phyloP scores from a whole-genome alignment of 2,329 filamentous ascomycete species.

The Diaporthe vaccinii region DNA sequence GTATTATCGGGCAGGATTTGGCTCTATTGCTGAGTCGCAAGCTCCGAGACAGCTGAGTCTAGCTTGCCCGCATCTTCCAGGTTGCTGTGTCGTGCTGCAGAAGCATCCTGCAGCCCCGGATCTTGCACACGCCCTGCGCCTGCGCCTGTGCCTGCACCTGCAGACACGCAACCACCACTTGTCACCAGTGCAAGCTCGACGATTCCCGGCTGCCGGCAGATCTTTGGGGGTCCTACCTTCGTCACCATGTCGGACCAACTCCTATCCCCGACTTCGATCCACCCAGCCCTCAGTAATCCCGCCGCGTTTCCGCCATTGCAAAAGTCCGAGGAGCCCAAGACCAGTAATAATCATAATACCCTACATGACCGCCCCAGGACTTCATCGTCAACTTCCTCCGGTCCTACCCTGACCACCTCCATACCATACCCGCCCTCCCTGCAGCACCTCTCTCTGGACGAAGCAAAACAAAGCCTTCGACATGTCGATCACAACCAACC shows the following conservation, averaged over 20 bases:
- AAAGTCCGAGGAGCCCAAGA: slow-evolving; percentile 41
- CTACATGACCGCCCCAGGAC: slow-evolving; percentile 45
- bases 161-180: slow-evolving; percentile 19
- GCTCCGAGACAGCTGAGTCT: not conserved
- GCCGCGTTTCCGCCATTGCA: slow-evolving; percentile 42
- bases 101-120: slow-evolving; percentile 22
- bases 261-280: slow-evolving; percentile 62
- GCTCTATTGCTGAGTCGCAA: slow-evolving; percentile 28
- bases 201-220: slow-evolving; percentile 25
- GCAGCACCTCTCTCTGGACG: slow-evolving; percentile 36
- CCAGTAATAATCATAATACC: slow-evolving; percentile 47
- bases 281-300: slow-evolving; percentile 62
- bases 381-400: slow-evolving; percentile 41
- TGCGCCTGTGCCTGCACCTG: not conserved
- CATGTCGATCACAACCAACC: slow-evolving; percentile 40
- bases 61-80: slow-evolving; percentile 6
- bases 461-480: slow-evolving; percentile 38
- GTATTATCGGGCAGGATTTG: slow-evolving; percentile 10
- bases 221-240: slow-evolving; percentile 9
- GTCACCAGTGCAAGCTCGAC: slow-evolving; percentile 2
- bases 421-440: slow-evolving; percentile 36
- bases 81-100: slow-evolving; percentile 23
- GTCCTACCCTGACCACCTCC: slow-evolving; percentile 41
- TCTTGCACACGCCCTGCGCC: slow-evolving; percentile 7
- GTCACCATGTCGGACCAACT: slow-evolving; percentile 55